Evolutionary conservation across 139 green algal species (phyloP), one percentile per base, ranked within the genome.

Genomic region (Chlorella vulgaris): DNA sequence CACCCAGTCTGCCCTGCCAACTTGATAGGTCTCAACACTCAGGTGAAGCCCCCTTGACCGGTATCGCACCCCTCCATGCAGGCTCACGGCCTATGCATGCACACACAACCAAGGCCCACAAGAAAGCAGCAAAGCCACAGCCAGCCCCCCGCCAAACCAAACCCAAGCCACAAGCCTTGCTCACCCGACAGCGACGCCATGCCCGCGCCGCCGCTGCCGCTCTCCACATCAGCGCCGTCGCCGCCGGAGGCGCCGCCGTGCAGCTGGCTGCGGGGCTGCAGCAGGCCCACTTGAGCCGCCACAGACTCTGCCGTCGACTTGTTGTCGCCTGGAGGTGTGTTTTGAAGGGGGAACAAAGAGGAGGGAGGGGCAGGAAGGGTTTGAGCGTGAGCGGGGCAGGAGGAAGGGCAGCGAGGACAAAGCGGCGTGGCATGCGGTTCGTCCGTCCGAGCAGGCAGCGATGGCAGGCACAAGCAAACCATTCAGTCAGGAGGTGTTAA

Each of bases 261-360:
- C 47, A 15, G 47, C 47, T 5, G 33, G 5, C 4, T 15, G 35
- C 33, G 31, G 33, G 31, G 31, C 35, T 19, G n/a, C 55, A 76
- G 58, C 73, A 80, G 53, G 7, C 63, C 39, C 0, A 85, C 62
- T 43, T 88, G 81, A 15, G 77, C 22, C n/a, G 61, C 81, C n/a
- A 93, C 88, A 28, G 83, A 66, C 77, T 94, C 89, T 2, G 93
- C 93, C 3, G 94, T 97, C 21, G 85, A 84, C 63, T 91, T 89
- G 86, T 98, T 98, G 88, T 99, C 96, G 29, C 93, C 93, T 71
- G 65, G 6, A 29, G 65, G 21, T 65, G 55, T 65, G 55, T 65
- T 28, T 28, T 28, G 55, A n/a, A 8, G 15, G 28, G 18, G 28
- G 55, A 21, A n/a, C 18, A 21, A 31, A 21, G 8, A 29, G 55